Base-by-base conservation (phyloP, 1,284 basidiomycete species). In the Afroboletus lepidellus region DNA sequence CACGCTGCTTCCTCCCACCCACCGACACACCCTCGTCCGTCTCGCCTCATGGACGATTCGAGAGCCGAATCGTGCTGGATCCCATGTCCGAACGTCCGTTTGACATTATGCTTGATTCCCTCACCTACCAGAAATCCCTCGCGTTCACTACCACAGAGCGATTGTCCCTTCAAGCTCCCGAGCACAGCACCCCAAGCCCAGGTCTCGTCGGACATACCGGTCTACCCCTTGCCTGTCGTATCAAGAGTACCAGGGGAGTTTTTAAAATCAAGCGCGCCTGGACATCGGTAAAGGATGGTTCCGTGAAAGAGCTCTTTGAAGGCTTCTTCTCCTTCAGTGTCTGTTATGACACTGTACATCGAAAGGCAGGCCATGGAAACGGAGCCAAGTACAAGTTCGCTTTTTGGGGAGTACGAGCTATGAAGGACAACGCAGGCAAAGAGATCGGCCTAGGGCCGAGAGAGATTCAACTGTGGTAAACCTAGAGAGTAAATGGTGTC, bases 371-470 rank as follows among this genome's bases (percentile, higher is more conserved):
- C 8, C 69, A 69, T 29, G 70, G 70, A 3, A 60, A 47, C 9
- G 72, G 71, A 15, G 58, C 62, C 18, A 63, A 48, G 30, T 51
- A 62, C 45, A 63, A 60, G 36, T 64, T 67, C 42, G 61, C 66
- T 1, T 74, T 75, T 48, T 75, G 72, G 74, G 73, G 63, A 11
- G 69, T 74, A 20, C 58, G 73, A 32, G 74, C 65, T 16, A 63
- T 64, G 60, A 74, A 52, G 49, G 66, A 66, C 36, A 69, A 69
- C 16, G 56, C 54, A 16, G 70, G 69, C 2, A 67, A 59, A 46
- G 70, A 71, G 52, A 67, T 69, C 6, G 69, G 69, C 20, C 43
- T 71, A 13, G 69, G 65, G 12, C 55, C 57, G 2, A 57, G 55
- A 24, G 56, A 53, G 32, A 18, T 11, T 9, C 16, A 34, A 13